phyloP scores from a whole-genome alignment of 2,329 filamentous ascomycete genomes.

The Eurotiales sp. region DNA sequence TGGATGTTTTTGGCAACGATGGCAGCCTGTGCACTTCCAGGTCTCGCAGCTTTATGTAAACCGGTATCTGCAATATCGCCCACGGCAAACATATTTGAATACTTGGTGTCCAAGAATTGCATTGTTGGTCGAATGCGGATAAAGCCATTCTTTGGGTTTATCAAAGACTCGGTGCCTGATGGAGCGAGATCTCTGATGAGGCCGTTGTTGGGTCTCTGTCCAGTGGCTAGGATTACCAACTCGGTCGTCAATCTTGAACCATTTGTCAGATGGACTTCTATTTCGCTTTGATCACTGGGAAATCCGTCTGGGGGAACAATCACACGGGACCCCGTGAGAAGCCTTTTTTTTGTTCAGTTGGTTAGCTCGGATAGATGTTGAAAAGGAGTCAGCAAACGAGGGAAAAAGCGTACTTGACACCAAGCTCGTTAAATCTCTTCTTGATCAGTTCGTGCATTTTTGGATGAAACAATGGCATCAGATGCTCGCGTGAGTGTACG shows the following conservation, averaged over 20 bases:
- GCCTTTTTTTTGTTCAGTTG: constrained; percentile 13
- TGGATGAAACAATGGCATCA: constrained; percentile 33
- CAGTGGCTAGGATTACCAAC: constrained; percentile 46
- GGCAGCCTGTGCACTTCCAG: constrained; percentile 28
- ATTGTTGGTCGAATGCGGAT: constrained; percentile 31
- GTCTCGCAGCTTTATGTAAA: constrained; percentile 32
- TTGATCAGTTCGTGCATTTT: constrained; percentile 29
- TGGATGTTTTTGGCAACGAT: constrained; percentile 32
- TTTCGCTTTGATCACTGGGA: constrained; percentile 22
- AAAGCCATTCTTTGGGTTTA: constrained; percentile 34
- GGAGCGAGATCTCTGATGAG: constrained; percentile 33
- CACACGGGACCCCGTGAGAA: constrained; percentile 30
- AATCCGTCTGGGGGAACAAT: constrained; percentile 26
- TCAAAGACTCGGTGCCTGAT: constrained; percentile 20
- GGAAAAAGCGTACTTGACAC: constrained; percentile 20
- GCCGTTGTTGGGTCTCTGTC: constrained; percentile 46
- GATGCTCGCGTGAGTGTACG: constrained; percentile 43
- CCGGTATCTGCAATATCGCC: constrained; percentile 36
- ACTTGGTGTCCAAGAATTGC: constrained; percentile 30
- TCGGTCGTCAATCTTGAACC: constrained; percentile 30
- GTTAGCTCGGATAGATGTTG: neutral
- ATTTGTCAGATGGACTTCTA: constrained; percentile 28
- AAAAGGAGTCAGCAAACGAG: too few species aligned
- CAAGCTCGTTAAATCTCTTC: constrained; percentile 31
- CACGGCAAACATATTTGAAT: constrained; percentile 31